Evolutionary conservation across 2,329 filamentous ascomycete species (phyloP).

Genomic region (Ascochyta fabae): DNA sequence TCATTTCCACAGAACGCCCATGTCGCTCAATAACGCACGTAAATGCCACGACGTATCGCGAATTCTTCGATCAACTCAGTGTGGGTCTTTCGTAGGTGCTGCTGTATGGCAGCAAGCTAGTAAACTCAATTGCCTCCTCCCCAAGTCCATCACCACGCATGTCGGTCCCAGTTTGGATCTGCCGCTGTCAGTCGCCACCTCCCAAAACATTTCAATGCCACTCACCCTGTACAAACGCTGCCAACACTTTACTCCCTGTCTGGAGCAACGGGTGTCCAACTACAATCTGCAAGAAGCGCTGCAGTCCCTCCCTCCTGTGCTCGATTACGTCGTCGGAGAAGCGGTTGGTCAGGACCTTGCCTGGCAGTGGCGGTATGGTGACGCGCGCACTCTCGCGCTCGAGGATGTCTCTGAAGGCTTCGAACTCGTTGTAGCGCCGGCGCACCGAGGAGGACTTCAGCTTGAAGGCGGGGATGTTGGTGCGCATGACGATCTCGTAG

Average conservation of each 20-base stretch:
- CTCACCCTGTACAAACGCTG: conserved; percentile 92
- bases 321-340: conserved; percentile 99
- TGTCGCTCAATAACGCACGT: conserved; percentile 33
- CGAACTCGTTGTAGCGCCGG: conserved; percentile 95
- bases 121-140: not conserved
- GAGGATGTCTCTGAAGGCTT: conserved; percentile 97
- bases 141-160: conserved; percentile 40
- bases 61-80: not conserved
- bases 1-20: conserved; percentile 25
- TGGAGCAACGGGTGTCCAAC: conserved; percentile 95
- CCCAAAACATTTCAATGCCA: not conserved
- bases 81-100: not conserved
- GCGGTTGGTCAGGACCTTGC: conserved; percentile 97
- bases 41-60: conserved; percentile 19
- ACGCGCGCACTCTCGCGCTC: conserved; percentile 94
- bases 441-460: conserved; percentile 83
- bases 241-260: conserved; percentile 95
- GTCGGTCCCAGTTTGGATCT: conserved; percentile 86
- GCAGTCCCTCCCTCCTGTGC: conserved; percentile 85
- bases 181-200: conserved; percentile 22
- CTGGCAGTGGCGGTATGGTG: conserved; percentile 92
- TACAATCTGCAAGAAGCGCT: conserved; percentile 96
- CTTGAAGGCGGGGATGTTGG: conserved; percentile 99
- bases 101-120: not conserved
- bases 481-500: conserved; percentile 96